A percentile compares a stretch with the other conserved stretches of the same genome.
Conservation (phyloP, 1,284 basidiomycete genomes). For the Thelephora terrestris region DNA sequence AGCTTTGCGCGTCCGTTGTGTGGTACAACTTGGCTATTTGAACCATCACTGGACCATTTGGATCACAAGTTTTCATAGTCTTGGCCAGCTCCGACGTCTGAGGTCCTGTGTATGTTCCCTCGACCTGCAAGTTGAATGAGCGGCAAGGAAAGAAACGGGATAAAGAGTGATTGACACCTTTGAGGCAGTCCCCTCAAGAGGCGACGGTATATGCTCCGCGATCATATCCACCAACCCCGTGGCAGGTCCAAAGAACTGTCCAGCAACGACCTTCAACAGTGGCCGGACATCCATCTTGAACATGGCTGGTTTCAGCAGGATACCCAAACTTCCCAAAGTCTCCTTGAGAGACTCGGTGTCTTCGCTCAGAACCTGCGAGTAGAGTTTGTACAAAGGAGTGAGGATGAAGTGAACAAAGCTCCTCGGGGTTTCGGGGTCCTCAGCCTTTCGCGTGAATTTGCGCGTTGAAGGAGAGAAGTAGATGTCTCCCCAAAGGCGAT, state of each 20-base stretch:
- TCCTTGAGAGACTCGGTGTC: slow-evolving; percentile 77
- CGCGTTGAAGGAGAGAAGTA: slow-evolving; percentile 81
- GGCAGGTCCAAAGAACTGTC: slow-evolving; percentile 91
- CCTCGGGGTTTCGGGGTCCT: slow-evolving; percentile 74
- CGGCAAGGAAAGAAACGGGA: slow-evolving; percentile 1
- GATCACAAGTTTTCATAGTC: slow-evolving; percentile 76
- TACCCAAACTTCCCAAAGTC: slow-evolving; percentile 76
- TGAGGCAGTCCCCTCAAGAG: slow-evolving; percentile 52
- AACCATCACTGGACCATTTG: slow-evolving; percentile 84
- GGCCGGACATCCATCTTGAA: slow-evolving; percentile 99
- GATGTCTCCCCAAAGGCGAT: slow-evolving; percentile 96
- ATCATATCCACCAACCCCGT: slow-evolving; percentile 91
- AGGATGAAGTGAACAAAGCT: slow-evolving; percentile 96
- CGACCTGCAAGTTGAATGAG: slow-evolving; percentile 36
- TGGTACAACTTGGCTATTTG: slow-evolving; percentile 93
- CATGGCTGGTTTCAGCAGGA: slow-evolving; percentile 85
- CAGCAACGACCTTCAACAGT: slow-evolving; percentile 85
- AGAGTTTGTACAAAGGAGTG: slow-evolving; percentile 96
- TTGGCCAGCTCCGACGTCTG: slow-evolving; percentile 69
- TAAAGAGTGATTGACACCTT: slow-evolving; percentile 42
- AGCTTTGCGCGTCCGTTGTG: slow-evolving; percentile 90
- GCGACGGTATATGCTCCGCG: slow-evolving; percentile 82
- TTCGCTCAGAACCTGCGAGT: slow-evolving; percentile 89
- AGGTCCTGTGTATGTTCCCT: slow-evolving; percentile 79
- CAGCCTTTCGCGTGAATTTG: slow-evolving; percentile 82